These are phyloP conservation scores for Emericellopsis atlantica DNA, from an alignment of 2,329 filamentous ascomycete species.

Conservation along the genomic window DNA sequence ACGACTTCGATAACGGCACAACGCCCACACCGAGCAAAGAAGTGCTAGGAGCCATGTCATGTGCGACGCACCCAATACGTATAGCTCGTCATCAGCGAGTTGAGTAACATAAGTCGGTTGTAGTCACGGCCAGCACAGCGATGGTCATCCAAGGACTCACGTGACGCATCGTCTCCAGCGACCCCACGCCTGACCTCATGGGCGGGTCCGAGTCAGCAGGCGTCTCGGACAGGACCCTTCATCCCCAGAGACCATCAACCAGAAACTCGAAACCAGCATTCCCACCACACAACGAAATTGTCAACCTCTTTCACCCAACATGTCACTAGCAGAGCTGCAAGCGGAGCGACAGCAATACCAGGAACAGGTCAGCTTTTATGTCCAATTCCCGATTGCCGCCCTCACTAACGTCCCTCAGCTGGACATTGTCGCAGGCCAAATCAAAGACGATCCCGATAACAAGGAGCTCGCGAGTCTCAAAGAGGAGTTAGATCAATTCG, in stretches of 20 bases:
- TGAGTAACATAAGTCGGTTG: no score
- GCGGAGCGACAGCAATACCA: constrained; percentile 41
- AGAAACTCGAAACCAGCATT: background rate
- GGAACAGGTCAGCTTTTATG: constrained; percentile 34
- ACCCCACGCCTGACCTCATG: background rate
- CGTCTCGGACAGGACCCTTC: no score
- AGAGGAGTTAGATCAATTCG: constrained; percentile 69
- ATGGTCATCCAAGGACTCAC: no score
- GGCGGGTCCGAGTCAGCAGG: no score
- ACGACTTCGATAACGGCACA: no score
- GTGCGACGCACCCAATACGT: no score
- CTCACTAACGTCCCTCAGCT: constrained; percentile 35
- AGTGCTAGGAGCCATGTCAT: no score
- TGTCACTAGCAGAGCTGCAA: constrained; percentile 26
- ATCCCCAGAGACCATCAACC: no score
- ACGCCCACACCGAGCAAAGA: no score
- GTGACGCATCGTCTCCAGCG: no score
- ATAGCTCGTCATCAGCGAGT: no score
- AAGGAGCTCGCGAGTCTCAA: constrained; percentile 65
- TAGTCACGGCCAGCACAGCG: no score
- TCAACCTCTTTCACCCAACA: background rate
- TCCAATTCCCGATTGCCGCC: background rate
- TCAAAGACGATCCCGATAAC: constrained; percentile 72
- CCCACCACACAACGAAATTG: background rate
- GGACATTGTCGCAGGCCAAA: constrained; percentile 62